Evolutionary conservation across 805 yeast species (phyloP), one percentile per base, ranked within the genome.

Genomic region (Wickerhamiella alocasiicola): DNA sequence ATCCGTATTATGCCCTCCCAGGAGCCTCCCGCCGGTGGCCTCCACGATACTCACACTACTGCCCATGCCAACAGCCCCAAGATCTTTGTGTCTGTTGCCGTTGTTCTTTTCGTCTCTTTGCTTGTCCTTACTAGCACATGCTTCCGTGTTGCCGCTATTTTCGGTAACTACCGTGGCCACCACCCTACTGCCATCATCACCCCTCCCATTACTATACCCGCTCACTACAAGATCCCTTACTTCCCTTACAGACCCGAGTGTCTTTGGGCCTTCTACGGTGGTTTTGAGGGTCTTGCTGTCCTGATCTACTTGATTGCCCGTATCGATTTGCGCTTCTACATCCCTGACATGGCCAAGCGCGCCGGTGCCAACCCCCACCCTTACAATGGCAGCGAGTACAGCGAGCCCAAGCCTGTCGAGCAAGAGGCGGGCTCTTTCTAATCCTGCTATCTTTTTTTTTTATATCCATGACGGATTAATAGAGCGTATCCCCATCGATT

Each of bases 211-310:
- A 30, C 33, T 11, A 27, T 17, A 11, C 23, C 36, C 20, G 26
- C 36, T 3, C 7, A 20, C 12, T 20, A 31, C 32, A 30, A 41
- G 30, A 47, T 46, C 9, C 59, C 66, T 52, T 54, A 64, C 16
- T 65, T 71, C 68, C 63, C 74, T 61, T 81, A 81, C 66, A 74
- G 81, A 59, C 88, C 91, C 13, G 87, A 79, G 56, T 38, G 37
- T 13, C 20, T 34, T 16, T 34, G 38, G 38, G 31, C 21, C 12
- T 34, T 34, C 16, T 34, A 34, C 11, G 38, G 38, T 15, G 38
- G 38, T 25, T 13, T 34, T 2, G 30, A 34, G 24, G 25, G 30
- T 11, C 21, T 34, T 5, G 20, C 16, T 3, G 15, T 34, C 4
- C 5, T 34, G 28, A 9, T 15, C 21, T 34, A 30, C 30, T 19